These are phyloP conservation scores for Triticum timopheevii DNA, from an alignment of 176 grass and related monocot species.

Conservation along the genomic window DNA sequence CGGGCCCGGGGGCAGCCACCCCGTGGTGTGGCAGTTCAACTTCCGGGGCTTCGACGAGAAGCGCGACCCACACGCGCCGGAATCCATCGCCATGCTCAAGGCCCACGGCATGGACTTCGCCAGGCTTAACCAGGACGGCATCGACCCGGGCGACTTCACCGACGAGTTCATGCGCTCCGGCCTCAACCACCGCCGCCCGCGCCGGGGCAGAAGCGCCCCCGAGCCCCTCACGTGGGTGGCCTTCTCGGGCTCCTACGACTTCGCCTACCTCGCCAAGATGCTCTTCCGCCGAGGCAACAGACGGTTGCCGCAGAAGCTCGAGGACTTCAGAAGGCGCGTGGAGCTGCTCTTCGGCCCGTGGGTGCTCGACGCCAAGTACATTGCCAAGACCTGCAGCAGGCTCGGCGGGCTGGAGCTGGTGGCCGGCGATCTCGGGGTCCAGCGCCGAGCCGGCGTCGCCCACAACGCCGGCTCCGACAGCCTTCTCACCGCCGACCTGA, in stretches of 20 bases:
- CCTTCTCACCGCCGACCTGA: constrained; percentile 42
- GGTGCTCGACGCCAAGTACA: constrained; percentile 42
- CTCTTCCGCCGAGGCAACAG: background rate
- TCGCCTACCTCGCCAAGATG: constrained; percentile 39
- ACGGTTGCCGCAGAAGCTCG: constrained; percentile 21
- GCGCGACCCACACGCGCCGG: constrained; percentile 13
- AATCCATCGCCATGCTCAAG: constrained; percentile 34
- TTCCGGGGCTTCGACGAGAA: constrained; percentile 31
- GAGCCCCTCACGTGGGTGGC: constrained; percentile 23
- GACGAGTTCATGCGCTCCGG: constrained; percentile 4
- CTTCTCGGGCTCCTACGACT: constrained; percentile 48
- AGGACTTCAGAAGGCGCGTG: constrained; percentile 22
- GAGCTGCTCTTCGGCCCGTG: background rate
- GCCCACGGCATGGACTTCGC: constrained; percentile 36
- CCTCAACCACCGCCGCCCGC: background rate
- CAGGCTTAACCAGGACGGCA: background rate
- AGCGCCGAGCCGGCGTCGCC: constrained; percentile 23
- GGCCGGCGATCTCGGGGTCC: constrained; percentile 14
- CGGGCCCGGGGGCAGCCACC: background rate
- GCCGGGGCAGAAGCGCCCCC: too few relatives aligned
- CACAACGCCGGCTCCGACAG: constrained; percentile 49
- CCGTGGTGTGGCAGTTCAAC: constrained; percentile 50
- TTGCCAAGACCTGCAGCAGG: constrained; percentile 24
- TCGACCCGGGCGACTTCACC: constrained; percentile 1
- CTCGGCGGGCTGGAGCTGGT: constrained; percentile 23